These are phyloP conservation scores for Sclerotinia sclerotiorum DNA, from an alignment of 2,329 filamentous ascomycete genomes.

Conservation along the genomic window DNA sequence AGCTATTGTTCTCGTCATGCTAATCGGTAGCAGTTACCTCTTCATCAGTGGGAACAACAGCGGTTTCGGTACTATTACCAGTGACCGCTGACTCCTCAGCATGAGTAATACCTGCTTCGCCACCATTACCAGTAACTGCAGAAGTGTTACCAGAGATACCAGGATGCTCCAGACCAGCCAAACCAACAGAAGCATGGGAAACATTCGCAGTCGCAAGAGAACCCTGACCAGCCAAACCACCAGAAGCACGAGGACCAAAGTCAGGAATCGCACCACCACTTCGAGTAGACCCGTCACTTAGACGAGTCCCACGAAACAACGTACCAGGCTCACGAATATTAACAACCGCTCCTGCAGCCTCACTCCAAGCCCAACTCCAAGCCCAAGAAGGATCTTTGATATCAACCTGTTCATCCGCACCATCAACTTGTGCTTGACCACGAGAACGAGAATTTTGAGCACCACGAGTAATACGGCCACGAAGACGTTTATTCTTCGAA, in stretches of 20 bases:
- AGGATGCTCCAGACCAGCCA: too few species aligned
- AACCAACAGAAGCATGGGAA: too few species aligned
- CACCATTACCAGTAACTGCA: too few species aligned
- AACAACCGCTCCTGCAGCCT: background rate
- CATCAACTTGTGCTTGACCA: background rate
- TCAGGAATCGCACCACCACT: background rate
- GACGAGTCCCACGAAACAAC: too few species aligned
- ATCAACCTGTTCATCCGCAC: background rate
- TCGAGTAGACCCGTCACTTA: background rate
- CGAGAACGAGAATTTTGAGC: too few species aligned
- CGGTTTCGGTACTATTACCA: too few species aligned
- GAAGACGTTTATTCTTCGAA: background rate
- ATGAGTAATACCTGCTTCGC: too few species aligned
- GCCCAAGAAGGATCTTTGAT: background rate
- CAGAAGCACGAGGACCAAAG: background rate
- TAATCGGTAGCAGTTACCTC: too few species aligned
- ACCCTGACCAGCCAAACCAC: background rate
- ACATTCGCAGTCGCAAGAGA: background rate
- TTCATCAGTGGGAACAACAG: too few species aligned
- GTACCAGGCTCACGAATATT: background rate
- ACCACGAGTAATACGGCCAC: accelerated
- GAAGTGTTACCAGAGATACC: too few species aligned
- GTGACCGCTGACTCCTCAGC: too few species aligned
- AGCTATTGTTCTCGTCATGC: too few species aligned
- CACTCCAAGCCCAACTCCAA: constrained; percentile 5